phyloP scores from a whole-genome alignment of 768 basidiomycete genomes.

The Lanmaoa pseudosensibilis region DNA sequence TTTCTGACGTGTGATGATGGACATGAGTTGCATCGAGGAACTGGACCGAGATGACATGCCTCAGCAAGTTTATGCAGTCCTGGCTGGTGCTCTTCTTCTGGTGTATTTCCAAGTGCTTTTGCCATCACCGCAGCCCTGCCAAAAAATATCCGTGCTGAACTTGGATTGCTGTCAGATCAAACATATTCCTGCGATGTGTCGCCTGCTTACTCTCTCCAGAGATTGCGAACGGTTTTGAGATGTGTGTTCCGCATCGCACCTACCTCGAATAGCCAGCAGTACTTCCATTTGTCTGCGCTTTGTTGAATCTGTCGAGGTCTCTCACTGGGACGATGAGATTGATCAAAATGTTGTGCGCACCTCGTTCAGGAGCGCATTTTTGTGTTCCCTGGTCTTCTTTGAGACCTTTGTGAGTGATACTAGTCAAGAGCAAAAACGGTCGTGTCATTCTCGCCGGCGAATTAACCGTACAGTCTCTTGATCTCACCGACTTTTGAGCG shows the following conservation, averaged over 20 bases:
- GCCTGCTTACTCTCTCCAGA: constrained; percentile 84
- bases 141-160: constrained; percentile 86
- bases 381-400: constrained; percentile 92
- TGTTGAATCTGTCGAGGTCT: constrained; percentile 66
- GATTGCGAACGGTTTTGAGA: constrained; percentile 87
- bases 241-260: constrained; percentile 95
- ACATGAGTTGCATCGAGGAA: constrained; percentile 6
- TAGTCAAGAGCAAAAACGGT: constrained; percentile 34
- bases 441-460: constrained; percentile 2
- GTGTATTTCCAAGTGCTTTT: constrained; percentile 86
- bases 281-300: constrained; percentile 86
- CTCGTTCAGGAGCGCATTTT: constrained; percentile 78
- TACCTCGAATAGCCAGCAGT: constrained; percentile 94
- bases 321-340: constrained; percentile 5
- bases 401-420: constrained; percentile 93
- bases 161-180: constrained; percentile 9
- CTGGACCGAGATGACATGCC: constrained; percentile 46
- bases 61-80: constrained; percentile 80
- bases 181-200: neutral
- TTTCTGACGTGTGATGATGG: constrained; percentile 50
- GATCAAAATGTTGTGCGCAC: constrained; percentile 41
- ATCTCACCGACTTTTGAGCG: constrained; percentile 81
- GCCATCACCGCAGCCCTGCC: constrained; percentile 89
- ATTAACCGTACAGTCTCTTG: neutral
- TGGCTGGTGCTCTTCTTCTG: constrained; percentile 79